Conservation (phyloP, 2,329 filamentous ascomycete genomes). For the Pseudocercospora pini-densiflorae region DNA sequence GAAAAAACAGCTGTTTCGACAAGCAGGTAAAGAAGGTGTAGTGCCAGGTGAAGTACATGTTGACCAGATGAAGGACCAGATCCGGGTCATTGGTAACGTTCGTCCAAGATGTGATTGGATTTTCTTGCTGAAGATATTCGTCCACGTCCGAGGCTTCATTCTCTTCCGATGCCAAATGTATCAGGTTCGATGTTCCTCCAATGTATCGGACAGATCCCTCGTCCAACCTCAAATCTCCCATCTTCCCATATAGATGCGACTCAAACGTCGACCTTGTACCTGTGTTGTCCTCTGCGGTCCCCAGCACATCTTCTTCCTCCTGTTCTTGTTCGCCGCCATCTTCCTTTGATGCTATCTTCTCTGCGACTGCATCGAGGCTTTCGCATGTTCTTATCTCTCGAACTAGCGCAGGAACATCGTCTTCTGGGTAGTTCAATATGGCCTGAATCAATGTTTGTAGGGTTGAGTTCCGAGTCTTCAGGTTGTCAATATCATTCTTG, state of each 20-base stretch:
- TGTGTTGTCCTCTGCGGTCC: conserved; percentile 43
- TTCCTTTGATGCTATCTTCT: conserved; percentile 60
- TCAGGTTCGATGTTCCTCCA: conserved; percentile 90
- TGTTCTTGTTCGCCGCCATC: conserved; percentile 52
- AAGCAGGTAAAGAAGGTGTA: conserved; percentile 95
- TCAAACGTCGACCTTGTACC: conserved; percentile 60
- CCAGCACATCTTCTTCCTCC: conserved; percentile 44
- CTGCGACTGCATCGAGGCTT: conserved; percentile 67
- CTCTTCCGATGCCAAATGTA: conserved; percentile 69
- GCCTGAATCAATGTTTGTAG: conserved; percentile 92
- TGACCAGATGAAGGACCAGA: conserved; percentile 83
- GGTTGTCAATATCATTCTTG: conserved; percentile 86
- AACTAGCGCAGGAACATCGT: conserved; percentile 82
- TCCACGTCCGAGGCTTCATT: conserved; percentile 43
- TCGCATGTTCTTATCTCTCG: conserved; percentile 86
- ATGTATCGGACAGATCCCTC: conserved; percentile 90
- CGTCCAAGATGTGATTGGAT: conserved; percentile 86
- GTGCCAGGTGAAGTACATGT: conserved; percentile 99
- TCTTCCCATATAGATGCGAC: conserved; percentile 84
- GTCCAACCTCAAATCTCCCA: conserved; percentile 87
- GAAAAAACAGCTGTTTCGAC: conserved; percentile 83
- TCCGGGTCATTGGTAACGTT: conserved; percentile 78
- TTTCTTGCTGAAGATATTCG: conserved; percentile 59
- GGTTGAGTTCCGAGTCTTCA: conserved; percentile 85
- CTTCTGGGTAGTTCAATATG: conserved; percentile 87